phyloP scores from a whole-genome alignment of 108 stramenopile genomes.

The Skeletonema menzelii region DNA sequence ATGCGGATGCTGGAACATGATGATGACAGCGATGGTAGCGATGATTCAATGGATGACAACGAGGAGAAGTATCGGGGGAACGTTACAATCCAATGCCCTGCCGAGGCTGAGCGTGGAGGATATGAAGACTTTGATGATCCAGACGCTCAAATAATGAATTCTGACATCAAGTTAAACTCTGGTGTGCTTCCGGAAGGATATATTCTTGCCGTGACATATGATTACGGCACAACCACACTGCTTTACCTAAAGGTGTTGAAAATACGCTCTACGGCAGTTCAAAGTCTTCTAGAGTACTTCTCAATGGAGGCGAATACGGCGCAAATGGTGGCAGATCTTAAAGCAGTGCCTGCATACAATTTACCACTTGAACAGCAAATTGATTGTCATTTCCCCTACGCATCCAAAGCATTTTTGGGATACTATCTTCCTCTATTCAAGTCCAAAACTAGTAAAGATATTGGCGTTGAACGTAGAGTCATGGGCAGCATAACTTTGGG shows the following conservation, averaged over 20 bases:
- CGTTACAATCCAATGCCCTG: slow-evolving; percentile 1
- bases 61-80: slow-evolving; percentile 11
- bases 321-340: neutral
- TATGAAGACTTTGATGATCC: slow-evolving; percentile 14
- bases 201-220: slow-evolving; percentile 28
- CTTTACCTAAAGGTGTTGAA: slow-evolving; percentile 39
- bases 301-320: slow-evolving; percentile 7
- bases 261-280: slow-evolving; percentile 6
- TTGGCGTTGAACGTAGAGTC: neutral
- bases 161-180: slow-evolving; percentile 2
- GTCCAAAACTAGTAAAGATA: neutral
- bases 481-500: slow-evolving; percentile 24
- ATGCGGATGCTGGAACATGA: slow-evolving; percentile 3
- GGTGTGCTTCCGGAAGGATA: slow-evolving; percentile 18
- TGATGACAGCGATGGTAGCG: neutral
- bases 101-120: neutral
- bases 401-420: slow-evolving; percentile 40
- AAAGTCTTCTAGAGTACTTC: slow-evolving; percentile 22
- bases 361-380: slow-evolving; percentile 39
- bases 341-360: slow-evolving; percentile 34
- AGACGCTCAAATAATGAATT: slow-evolving; percentile 1
- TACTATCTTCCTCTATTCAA: slow-evolving; percentile 24
- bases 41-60: slow-evolving; percentile 21
- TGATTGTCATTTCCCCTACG: slow-evolving; percentile 33
- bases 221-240: slow-evolving; percentile 33